phyloP scores from a whole-genome alignment of 371 early-diverging fungal genomes.

The Mortierella sp. region DNA sequence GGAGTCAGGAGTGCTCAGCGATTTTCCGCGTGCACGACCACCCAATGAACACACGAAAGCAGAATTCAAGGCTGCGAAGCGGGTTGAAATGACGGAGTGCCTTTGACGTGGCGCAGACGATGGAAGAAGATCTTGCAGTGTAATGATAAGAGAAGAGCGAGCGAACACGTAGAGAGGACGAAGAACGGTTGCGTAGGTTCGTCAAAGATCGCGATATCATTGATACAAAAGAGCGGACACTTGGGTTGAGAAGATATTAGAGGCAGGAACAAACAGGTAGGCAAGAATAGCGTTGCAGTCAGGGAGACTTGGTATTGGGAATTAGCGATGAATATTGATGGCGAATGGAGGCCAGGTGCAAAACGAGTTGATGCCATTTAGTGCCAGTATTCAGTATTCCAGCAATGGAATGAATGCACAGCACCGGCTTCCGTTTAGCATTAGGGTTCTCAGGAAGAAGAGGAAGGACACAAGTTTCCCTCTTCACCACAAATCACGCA shows the following conservation, averaged over 20 bases:
- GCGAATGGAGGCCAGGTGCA: neutral
- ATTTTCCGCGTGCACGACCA: too few relatives aligned
- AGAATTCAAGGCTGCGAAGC: too few relatives aligned
- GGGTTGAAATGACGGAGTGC: too few relatives aligned
- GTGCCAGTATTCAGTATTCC: slow-evolving; percentile 7
- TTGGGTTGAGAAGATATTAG: neutral
- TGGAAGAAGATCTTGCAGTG: too few relatives aligned
- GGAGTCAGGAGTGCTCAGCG: too few relatives aligned
- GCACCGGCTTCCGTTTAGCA: neutral
- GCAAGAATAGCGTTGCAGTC: neutral
- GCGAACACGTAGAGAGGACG: neutral
- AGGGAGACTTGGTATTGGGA: slow-evolving; percentile 27
- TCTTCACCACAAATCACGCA: too few relatives aligned
- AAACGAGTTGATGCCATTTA: slow-evolving; percentile 6
- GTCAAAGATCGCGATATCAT: neutral
- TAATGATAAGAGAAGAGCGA: neutral
- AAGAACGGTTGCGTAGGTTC: too few relatives aligned
- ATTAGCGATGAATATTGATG: slow-evolving; percentile 3
- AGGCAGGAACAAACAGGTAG: neutral
- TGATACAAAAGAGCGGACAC: neutral
- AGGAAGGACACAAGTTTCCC: neutral
- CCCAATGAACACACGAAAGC: too few relatives aligned
- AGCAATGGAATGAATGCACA: too few relatives aligned
- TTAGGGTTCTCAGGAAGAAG: slow-evolving; percentile 9
- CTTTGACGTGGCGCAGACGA: too few relatives aligned